Evolutionary conservation across 345 rosid genomes (phyloP).

Genomic region (Pistacia atlantica): DNA sequence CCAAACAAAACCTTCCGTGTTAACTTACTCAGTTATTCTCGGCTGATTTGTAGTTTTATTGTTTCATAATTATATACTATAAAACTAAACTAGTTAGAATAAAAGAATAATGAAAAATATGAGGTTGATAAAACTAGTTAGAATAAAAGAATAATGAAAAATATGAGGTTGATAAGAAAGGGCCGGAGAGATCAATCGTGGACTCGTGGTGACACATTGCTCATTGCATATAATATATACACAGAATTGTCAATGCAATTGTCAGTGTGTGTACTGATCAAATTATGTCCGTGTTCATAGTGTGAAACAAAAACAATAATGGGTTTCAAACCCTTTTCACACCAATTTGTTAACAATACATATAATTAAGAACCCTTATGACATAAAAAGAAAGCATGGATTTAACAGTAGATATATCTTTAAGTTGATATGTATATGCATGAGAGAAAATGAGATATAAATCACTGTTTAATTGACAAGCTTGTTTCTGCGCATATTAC

Average conservation of each 20-base stretch:
- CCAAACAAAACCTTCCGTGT: background rate
- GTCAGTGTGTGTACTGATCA: too few relatives aligned
- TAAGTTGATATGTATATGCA: too few relatives aligned
- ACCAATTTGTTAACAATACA: too few relatives aligned
- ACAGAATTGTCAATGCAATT: too few relatives aligned
- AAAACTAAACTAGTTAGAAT: background rate
- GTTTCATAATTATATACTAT: background rate
- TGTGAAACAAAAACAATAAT: background rate
- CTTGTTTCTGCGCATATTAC: too few relatives aligned
- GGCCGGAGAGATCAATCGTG: background rate
- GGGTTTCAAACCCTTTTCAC: background rate
- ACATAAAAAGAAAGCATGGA: background rate
- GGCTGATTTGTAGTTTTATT: background rate
- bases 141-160: background rate
- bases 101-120: background rate
- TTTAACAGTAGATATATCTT: background rate
- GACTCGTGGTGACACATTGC: background rate
- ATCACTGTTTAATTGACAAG: too few relatives aligned
- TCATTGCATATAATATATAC: too few relatives aligned
- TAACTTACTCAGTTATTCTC: background rate
- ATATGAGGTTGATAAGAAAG: background rate
- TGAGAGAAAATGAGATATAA: too few relatives aligned
- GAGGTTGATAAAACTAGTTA: background rate
- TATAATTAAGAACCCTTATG: background rate
- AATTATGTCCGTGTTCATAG: too few relatives aligned